Percentiles rank a stretch among this genome's conserved stretches.
Evolutionary conservation across 78 protist species (phyloP).

Genomic region (Paratrimastix pyriformis): DNA sequence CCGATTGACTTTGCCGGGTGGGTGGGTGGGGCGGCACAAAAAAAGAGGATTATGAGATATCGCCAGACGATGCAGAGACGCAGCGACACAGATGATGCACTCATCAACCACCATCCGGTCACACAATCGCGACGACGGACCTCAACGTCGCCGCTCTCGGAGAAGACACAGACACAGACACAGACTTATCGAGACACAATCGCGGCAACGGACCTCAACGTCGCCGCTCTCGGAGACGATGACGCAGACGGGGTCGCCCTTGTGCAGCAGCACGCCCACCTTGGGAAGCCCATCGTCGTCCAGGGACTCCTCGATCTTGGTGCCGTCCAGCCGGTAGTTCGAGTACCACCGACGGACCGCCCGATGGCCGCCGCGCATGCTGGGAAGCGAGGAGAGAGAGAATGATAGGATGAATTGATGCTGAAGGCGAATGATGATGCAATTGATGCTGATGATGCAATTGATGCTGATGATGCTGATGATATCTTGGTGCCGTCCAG

Average conservation of each 20-base stretch:
- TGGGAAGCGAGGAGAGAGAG: no score
- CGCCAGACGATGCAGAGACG: no score
- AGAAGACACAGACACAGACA: no score
- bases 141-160: not conserved
- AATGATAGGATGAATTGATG: no score
- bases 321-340: not conserved
- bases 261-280: constrained; percentile 18
- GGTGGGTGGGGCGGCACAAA: no score
- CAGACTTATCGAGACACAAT: no score
- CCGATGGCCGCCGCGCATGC: no score
- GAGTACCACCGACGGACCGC: not conserved
- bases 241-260: constrained; percentile 26
- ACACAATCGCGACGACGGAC: not conserved
- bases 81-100: no score
- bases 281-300: constrained; percentile 51
- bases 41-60: no score
- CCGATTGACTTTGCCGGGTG: no score
- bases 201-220: not conserved
- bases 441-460: not conserved
- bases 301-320: not conserved
- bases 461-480: not conserved
- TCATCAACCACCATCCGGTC: no score
- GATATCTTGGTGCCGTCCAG: not conserved
- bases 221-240: not conserved
- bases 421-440: not conserved